Evolutionary conservation across 768 basidiomycete genomes (phyloP).

Genomic region (Lactarius hatsudake): DNA sequence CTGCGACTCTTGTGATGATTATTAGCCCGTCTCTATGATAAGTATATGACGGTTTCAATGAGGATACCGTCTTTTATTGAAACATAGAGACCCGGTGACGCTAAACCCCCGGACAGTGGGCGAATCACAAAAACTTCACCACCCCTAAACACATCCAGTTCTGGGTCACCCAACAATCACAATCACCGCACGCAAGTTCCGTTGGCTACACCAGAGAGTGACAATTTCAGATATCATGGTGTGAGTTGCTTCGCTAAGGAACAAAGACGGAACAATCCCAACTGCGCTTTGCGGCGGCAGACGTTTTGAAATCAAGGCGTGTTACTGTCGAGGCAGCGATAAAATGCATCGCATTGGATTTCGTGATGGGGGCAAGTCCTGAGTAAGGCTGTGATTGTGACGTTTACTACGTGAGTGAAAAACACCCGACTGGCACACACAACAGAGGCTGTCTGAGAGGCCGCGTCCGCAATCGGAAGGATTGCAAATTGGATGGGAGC

Average conservation of each 20-base stretch:
- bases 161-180: constrained; percentile 48
- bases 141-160: constrained; percentile 49
- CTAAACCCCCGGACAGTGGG: constrained; percentile 75
- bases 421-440: not conserved
- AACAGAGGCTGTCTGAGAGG: constrained; percentile 3
- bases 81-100: constrained; percentile 14
- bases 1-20: constrained; percentile 10
- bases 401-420: constrained; percentile 20
- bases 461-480: not conserved
- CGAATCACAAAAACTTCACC: constrained; percentile 81
- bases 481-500: not conserved
- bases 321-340: constrained; percentile 68
- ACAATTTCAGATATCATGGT: constrained; percentile 50
- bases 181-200: constrained; percentile 85
- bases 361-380: constrained; percentile 35
- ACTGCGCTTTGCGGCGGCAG: constrained; percentile 43
- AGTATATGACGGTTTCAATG: constrained; percentile 23
- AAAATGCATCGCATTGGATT: constrained; percentile 44
- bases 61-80: constrained; percentile 18
- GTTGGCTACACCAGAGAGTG: constrained; percentile 57
- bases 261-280: constrained; percentile 48
- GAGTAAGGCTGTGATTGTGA: constrained; percentile 21
- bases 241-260: constrained; percentile 51
- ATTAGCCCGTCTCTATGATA: constrained; percentile 5
- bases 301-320: constrained; percentile 50